These are phyloP conservation scores for Poa pratensis DNA, from an alignment of 176 grass and related monocot genomes.

Conservation along the genomic window DNA sequence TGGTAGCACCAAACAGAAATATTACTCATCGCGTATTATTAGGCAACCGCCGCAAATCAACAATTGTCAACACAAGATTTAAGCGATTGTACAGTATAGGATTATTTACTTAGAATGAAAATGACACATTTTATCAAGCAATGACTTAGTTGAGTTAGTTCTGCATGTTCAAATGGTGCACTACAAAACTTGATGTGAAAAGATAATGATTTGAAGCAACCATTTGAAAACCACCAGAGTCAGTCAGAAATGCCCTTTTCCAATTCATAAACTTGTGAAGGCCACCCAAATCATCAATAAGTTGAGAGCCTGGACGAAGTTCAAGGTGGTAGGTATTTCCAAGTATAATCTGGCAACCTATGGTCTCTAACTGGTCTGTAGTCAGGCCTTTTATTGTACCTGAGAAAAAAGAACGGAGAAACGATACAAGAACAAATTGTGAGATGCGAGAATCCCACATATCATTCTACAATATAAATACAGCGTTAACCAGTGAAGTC, in stretches of 20 bases:
- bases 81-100: not conserved
- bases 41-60: not conserved
- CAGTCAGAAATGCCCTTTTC: constrained; percentile 93
- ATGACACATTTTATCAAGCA: not conserved
- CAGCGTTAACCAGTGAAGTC: not conserved
- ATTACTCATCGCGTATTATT: not conserved
- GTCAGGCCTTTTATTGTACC: constrained; percentile 98
- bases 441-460: constrained; percentile 28
- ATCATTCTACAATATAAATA: constrained; percentile 22
- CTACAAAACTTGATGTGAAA: constrained; percentile 27
- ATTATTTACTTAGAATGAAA: constrained; percentile 12
- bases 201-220: constrained; percentile 55
- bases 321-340: constrained; percentile 98
- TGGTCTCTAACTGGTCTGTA: constrained; percentile 84
- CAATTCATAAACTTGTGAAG: constrained; percentile 99
- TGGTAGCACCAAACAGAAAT: not conserved
- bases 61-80: constrained; percentile 3
- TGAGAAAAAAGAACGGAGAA: constrained; percentile 35
- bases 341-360: constrained; percentile 97
- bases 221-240: constrained; percentile 99
- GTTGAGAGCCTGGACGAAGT: constrained; percentile 84
- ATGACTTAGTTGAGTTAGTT: not conserved
- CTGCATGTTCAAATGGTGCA: constrained; percentile 30
- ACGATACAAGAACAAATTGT: not conserved
- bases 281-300: constrained; percentile 92